Evolutionary conservation across 169 alveolate genomes (phyloP).

Genomic region (Plasmodium chabaudi): DNA sequence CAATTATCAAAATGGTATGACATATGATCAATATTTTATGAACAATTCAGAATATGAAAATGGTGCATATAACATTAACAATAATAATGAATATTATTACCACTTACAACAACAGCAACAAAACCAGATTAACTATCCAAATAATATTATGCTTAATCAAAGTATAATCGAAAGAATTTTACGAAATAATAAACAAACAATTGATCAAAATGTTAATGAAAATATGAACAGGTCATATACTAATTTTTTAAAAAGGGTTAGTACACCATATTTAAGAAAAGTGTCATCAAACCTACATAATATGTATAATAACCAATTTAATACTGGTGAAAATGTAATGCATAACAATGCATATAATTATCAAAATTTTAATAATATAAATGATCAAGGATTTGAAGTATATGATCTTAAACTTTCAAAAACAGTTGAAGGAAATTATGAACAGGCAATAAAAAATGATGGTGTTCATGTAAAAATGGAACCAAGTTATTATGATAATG

Average conservation of each 20-base stretch:
- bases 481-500: neutral
- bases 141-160: slow-evolving; percentile 25
- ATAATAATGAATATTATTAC: too few species aligned
- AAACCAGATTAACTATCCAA: neutral
- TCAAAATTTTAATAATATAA: neutral
- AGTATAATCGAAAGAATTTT: slow-evolving; percentile 43
- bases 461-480: neutral
- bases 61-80: too few species aligned
- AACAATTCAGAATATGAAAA: too few species aligned
- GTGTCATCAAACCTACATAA: neutral
- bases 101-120: too few species aligned
- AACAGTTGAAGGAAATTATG: neutral
- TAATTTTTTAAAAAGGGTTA: slow-evolving; percentile 31
- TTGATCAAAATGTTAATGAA: slow-evolving; percentile 14
- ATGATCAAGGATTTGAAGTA: neutral
- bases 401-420: neutral
- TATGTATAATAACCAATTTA: neutral
- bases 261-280: slow-evolving; percentile 36
- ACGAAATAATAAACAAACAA: slow-evolving; percentile 32
- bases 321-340: neutral
- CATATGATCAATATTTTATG: too few species aligned
- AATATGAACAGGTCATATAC: slow-evolving; percentile 27
- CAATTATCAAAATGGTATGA: too few species aligned
- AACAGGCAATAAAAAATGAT: neutral
- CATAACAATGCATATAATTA: too few species aligned